Evolutionary conservation across 1,139 yeast species (phyloP).

Genomic region (Hyphopichia khmerensis): DNA sequence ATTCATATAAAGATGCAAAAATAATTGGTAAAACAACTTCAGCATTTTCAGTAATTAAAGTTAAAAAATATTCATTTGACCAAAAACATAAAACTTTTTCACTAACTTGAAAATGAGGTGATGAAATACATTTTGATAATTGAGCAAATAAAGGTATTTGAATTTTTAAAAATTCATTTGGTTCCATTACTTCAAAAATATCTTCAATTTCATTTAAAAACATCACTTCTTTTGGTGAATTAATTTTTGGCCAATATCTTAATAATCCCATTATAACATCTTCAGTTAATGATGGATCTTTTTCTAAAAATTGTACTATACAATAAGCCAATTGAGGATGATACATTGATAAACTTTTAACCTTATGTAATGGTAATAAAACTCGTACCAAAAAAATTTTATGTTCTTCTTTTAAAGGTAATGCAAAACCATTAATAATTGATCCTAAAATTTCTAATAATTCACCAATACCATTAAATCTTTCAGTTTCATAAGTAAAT

Average conservation of each 20-base stretch:
- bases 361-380: conserved; percentile 92
- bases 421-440: conserved; percentile 95
- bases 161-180: conserved; percentile 84
- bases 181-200: conserved; percentile 94
- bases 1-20: conserved; percentile 85
- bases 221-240: conserved; percentile 94
- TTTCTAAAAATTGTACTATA: conserved; percentile 92
- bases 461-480: conserved; percentile 96
- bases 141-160: conserved; percentile 95
- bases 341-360: conserved; percentile 79
- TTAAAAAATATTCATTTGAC: conserved; percentile 92
- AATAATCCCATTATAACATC: conserved; percentile 92
- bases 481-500: conserved; percentile 91
- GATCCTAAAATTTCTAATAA: conserved; percentile 92
- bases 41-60: conserved; percentile 84
- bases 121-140: conserved; percentile 87
- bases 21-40: conserved; percentile 91
- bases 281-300: conserved; percentile 88
- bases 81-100: conserved; percentile 93
- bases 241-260: conserved; percentile 96
- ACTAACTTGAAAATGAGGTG: conserved; percentile 96
- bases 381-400: conserved; percentile 85
- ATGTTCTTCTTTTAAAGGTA: conserved; percentile 96
- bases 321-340: conserved; percentile 98
- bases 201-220: conserved; percentile 95